Percentiles rank a stretch among this genome's conserved stretches.
Evolutionary conservation across 225 moss, liverwort and hornwort genomes (phyloP).

Genomic region (Pleurozium schreberi): DNA sequence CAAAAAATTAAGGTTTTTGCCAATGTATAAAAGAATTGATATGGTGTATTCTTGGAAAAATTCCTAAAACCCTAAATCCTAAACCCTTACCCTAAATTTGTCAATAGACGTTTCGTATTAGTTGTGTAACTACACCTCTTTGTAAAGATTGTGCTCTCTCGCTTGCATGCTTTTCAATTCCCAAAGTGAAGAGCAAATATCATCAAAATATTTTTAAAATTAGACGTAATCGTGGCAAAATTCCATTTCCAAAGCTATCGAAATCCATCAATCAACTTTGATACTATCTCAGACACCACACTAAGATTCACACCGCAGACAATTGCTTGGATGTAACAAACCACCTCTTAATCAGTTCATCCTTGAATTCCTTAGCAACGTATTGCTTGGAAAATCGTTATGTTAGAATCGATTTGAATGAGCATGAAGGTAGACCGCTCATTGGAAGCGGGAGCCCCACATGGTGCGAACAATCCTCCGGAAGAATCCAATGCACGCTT

Average conservation of each 20-base stretch:
- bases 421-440: background rate
- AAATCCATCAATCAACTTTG: background rate
- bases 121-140: background rate
- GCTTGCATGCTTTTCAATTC: background rate
- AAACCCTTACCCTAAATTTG: background rate
- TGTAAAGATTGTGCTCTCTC: background rate
- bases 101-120: no score
- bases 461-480: background rate
- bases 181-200: background rate
- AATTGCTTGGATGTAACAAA: background rate
- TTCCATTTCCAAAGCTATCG: background rate
- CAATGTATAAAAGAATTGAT: background rate
- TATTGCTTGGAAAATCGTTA: background rate
- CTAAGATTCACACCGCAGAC: background rate
- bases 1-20: background rate
- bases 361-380: background rate
- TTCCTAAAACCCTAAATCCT: background rate
- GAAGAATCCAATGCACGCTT: background rate
- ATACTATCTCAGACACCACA: background rate
- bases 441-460: background rate
- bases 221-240: background rate
- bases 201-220: background rate
- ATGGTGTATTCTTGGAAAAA: no score
- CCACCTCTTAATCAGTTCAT: background rate
- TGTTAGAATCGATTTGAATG: background rate